phyloP scores from a whole-genome alignment of 352 stramenopile species.

The Phytophthora meadii region DNA sequence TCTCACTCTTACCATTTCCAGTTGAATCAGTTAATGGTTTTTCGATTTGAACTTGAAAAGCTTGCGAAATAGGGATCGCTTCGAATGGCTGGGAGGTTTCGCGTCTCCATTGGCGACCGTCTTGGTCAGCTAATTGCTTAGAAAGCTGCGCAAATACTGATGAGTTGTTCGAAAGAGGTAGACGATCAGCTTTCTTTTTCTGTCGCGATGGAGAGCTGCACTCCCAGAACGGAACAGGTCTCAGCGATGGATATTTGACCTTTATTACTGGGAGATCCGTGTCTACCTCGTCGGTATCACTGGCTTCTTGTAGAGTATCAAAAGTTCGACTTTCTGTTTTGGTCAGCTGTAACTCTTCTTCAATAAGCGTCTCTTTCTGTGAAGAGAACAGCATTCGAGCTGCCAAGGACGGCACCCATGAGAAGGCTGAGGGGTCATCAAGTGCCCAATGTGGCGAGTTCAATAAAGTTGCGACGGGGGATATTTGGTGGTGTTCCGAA shows the following conservation, averaged over 20 bases:
- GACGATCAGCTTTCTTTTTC: slow-evolving; percentile 3
- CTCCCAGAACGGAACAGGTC: slow-evolving; percentile 34
- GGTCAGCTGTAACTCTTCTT: slow-evolving; percentile 36
- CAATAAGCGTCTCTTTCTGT: slow-evolving; percentile 52
- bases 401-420: slow-evolving; percentile 15
- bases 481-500: slow-evolving; percentile 20
- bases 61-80: slow-evolving; percentile 40
- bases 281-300: slow-evolving; percentile 18
- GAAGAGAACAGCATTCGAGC: slow-evolving; percentile 37
- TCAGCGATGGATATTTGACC: slow-evolving; percentile 15
- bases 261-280: slow-evolving; percentile 25
- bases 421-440: slow-evolving; percentile 32
- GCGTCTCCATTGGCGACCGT: slow-evolving; percentile 36
- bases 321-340: slow-evolving; percentile 18
- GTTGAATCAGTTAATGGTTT: slow-evolving; percentile 3
- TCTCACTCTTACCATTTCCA: not conserved
- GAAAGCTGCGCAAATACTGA: slow-evolving; percentile 38
- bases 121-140: slow-evolving; percentile 36
- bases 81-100: slow-evolving; percentile 46
- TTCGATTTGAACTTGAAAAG: slow-evolving; percentile 41
- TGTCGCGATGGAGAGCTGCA: not conserved
- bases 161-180: slow-evolving; percentile 1
- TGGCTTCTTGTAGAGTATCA: slow-evolving; percentile 13
- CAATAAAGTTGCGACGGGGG: slow-evolving; percentile 32
- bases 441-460: slow-evolving; percentile 35